Evolutionary conservation across 2,329 filamentous ascomycete genomes (phyloP), one percentile per base, ranked within the genome.

Genomic region (Cordyceps militaris): DNA sequence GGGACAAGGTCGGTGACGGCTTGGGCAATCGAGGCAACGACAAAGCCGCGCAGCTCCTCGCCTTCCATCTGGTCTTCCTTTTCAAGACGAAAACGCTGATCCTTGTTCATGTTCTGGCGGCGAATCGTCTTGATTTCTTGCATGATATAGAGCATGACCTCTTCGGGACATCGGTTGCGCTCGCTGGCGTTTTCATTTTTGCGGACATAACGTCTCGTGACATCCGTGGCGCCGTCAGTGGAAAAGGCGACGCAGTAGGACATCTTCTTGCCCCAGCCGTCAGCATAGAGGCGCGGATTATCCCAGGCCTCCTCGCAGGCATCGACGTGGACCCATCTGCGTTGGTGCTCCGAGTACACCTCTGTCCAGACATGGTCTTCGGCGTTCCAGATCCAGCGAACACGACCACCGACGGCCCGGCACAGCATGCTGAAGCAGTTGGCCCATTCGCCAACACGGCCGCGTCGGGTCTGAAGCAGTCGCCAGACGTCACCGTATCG

Each of bases 391-490:
- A 99, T 88, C 94, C 94, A 99, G 67, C 94, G 85, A 24, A 97
- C 91, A 61, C 93, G 84, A 60, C 88, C 89, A 51, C 93, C 93
- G 14, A 97, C 85, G 4, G 94, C 94, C 60, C 93, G 85, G 77
- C 93, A 97, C 54, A 99, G 81, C 94, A 97, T 97, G 75, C 88
- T 93, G 76, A 99, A 99, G 79, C 92, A 97, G 74, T 97, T 97
- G 63, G 91, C 91, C 91, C 94, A 97, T 76, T 99, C 94, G 61
- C 94, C 94, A 61, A 88, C 88, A 64, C 94, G 86, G 36, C 94
- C 94, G 64, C 88, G 83, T 64, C 89, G 81, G 28, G 91, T 95
- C 71, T 97, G 88, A 44, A 99, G 76, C 60, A 97, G 75, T 52
- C 91, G 87, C 86, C 95, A 97, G 26, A 96, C 93, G 69, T 99